Conservation (phyloP, 768 basidiomycete genomes). For the Russula virescens region DNA sequence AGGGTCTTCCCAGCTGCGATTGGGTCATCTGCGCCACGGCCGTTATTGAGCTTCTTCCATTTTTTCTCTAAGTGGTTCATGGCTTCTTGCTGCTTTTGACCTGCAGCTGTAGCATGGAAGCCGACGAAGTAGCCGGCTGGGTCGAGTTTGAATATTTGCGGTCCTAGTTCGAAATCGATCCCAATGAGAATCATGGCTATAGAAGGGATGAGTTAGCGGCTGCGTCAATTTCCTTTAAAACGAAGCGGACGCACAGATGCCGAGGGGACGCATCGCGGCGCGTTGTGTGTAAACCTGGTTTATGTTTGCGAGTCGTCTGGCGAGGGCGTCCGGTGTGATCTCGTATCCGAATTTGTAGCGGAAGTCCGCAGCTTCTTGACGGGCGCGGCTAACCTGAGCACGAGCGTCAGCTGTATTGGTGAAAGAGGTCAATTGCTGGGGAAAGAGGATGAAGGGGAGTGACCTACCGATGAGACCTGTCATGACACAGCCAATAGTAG, state of each 20-base stretch:
- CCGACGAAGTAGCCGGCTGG: conserved; percentile 99
- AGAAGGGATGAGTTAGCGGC: not conserved
- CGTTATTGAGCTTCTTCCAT: conserved; percentile 90
- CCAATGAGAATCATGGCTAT: conserved; percentile 96
- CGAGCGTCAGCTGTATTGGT: conserved; percentile 74
- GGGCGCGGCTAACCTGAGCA: conserved; percentile 81
- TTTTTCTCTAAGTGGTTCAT: conserved; percentile 99
- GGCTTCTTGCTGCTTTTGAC: conserved; percentile 96
- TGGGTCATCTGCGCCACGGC: conserved; percentile 74
- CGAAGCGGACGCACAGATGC: conserved; percentile 63
- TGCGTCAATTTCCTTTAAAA: not conserved
- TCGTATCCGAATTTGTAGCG: conserved; percentile 97
- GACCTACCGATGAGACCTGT: conserved; percentile 87
- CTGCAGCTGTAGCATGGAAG: conserved; percentile 94
- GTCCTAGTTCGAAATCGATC: conserved; percentile 82
- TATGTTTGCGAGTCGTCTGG: conserved; percentile 91
- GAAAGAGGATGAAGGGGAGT: not conserved
- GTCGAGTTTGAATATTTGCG: conserved; percentile 98
- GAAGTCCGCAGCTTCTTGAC: conserved; percentile 85
- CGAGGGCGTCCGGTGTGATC: conserved; percentile 94
- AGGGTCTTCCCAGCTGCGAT: conserved; percentile 68
- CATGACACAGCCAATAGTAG: conserved; percentile 96
- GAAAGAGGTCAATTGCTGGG: not conserved
- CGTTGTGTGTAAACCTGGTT: conserved; percentile 99
- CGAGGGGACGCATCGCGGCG: conserved; percentile 93